Evolutionary conservation across 805 yeast species (phyloP), one percentile per base, ranked within the genome.

Genomic region (Pichia nanzhaoensis): DNA sequence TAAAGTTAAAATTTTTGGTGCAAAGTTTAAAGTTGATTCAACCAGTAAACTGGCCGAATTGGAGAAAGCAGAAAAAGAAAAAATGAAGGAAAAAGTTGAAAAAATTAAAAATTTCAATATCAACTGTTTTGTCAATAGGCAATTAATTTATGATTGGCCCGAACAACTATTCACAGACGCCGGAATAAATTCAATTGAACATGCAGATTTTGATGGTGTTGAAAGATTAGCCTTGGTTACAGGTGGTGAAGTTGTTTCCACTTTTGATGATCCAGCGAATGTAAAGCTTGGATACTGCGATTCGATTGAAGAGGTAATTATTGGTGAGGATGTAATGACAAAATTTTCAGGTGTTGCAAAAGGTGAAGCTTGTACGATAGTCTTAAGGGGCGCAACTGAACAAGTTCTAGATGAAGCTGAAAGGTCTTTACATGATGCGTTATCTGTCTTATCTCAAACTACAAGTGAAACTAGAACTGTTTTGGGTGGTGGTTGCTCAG

Each of bases 371-470:
- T 93, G 99, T 72, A 89, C 97, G 2, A 80, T 93, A 57, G 95
- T 93, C 21, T 70, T 93, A 54, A 78, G 99, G 64, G 99, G 99
- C 53, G 98, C 99, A 52, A 96, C 98, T 20, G 97, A 91, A 59
- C 99, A 93, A 72, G 95, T 93, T 34, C 82, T 93, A 59, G 96
- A 95, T 45, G 99, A 93, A 70, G 96, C 95, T 21, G 99, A 93
- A 65, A 79, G 99, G 67, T 91, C 97, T 0, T 70, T 93, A 48
- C 99, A 93, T 59, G 99, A 93, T 67, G 98, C 99, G 2, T 73
- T 93, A 50, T 87, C 96, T 2, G 99, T 93, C 12, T 73, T 93
- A 44, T 86, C 96, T 1, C 98, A 93, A 67, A 93, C 98, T 16
- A 91, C 96, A 1, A 80, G 75, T 53, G 95, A 88, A 58, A 86